phyloP scores from a whole-genome alignment of 768 basidiomycete genomes.

The Pisolithus sp. region DNA sequence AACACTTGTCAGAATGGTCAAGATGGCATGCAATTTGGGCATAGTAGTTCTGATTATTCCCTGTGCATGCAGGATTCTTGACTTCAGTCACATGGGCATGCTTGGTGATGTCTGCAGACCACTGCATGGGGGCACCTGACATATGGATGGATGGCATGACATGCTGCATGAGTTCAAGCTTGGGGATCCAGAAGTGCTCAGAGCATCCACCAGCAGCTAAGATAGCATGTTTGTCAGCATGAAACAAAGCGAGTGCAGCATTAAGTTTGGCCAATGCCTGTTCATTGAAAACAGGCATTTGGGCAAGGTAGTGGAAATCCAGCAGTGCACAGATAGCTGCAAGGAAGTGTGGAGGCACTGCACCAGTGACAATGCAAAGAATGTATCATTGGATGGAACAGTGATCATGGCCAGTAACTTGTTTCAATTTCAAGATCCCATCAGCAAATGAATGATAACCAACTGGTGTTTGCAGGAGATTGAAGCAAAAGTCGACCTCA shows the following conservation, averaged over 20 bases:
- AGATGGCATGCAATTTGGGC: background rate
- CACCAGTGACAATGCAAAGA: slow-evolving; percentile 29
- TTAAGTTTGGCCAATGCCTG: slow-evolving; percentile 9
- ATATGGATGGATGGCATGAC: background rate
- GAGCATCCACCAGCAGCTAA: slow-evolving; percentile 19
- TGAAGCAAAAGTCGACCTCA: slow-evolving; percentile 34
- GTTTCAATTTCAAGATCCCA: slow-evolving; percentile 35
- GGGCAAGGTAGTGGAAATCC: slow-evolving; percentile 34
- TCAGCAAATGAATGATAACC: slow-evolving; percentile 33
- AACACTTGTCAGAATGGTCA: background rate
- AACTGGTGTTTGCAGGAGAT: slow-evolving; percentile 29
- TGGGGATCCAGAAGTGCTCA: slow-evolving; percentile 2
- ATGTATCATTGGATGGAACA: slow-evolving; percentile 31
- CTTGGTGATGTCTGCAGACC: slow-evolving; percentile 4
- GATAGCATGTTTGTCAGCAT: slow-evolving; percentile 29
- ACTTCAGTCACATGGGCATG: background rate
- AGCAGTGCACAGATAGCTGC: slow-evolving; percentile 28
- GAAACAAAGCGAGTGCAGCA: slow-evolving; percentile 24
- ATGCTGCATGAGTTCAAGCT: slow-evolving; percentile 6
- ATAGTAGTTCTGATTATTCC: slow-evolving; percentile 3
- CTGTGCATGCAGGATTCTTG: background rate
- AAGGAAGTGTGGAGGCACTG: slow-evolving; percentile 24
- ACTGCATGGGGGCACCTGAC: slow-evolving; percentile 1
- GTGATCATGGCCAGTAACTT: slow-evolving; percentile 35
- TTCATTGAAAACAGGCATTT: slow-evolving; percentile 24